Evolutionary conservation across 176 grass and related monocot genomes (phyloP).

Genomic region (Eragrostis nindensis): DNA sequence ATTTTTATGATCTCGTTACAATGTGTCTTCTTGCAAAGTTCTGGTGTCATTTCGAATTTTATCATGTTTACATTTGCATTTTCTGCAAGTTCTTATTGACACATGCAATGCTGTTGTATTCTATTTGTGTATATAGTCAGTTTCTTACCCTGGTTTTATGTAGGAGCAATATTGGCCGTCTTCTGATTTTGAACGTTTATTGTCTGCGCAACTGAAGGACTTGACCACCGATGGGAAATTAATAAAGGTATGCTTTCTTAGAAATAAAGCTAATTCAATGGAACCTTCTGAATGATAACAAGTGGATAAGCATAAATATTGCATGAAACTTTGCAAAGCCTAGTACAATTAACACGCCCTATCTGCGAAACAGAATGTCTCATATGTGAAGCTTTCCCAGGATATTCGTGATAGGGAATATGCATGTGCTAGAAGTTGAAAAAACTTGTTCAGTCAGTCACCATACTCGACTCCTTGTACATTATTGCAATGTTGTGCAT

Average conservation of each 20-base stretch:
- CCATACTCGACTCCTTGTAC: background rate
- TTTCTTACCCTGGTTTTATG: constrained; percentile 33
- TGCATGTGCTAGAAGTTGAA: constrained; percentile 15
- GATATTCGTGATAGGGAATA: constrained; percentile 14
- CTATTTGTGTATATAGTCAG: background rate
- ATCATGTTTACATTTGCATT: constrained; percentile 17
- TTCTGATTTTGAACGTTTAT: constrained; percentile 67
- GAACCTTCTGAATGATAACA: background rate
- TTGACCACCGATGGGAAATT: constrained; percentile 64
- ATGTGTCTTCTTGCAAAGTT: constrained; percentile 9
- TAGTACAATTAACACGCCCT: constrained; percentile 9
- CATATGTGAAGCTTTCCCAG: constrained; percentile 10
- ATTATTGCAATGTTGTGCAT: background rate
- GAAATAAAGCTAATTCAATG: constrained; percentile 13
- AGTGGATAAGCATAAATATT: background rate
- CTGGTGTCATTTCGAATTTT: background rate
- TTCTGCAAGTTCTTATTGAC: constrained; percentile 7
- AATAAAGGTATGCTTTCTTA: constrained; percentile 57
- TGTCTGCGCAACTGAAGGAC: constrained; percentile 67
- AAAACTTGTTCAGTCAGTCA: constrained; percentile 8
- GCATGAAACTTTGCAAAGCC: background rate
- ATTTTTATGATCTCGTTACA: too few relatives aligned
- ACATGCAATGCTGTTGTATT: constrained; percentile 1
- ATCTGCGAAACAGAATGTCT: constrained; percentile 30
- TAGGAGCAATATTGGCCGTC: constrained; percentile 64